These are phyloP conservation scores for Plasmopara muralis DNA, from an alignment of 352 stramenopile species.

Conservation along the genomic window DNA sequence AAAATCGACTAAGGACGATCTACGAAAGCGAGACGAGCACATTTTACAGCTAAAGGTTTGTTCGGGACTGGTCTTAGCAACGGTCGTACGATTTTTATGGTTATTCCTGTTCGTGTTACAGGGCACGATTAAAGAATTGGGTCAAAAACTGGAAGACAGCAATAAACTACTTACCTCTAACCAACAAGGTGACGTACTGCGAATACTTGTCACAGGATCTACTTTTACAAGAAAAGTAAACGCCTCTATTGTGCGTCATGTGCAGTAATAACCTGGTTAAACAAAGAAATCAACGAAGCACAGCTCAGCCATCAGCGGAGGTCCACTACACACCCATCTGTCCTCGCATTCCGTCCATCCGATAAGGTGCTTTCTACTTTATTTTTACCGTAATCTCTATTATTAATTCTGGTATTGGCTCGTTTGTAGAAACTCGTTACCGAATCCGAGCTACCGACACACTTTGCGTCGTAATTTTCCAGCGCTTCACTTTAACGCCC, in stretches of 20 bases:
- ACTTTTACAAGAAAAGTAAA: neutral
- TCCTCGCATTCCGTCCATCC: slow-evolving; percentile 57
- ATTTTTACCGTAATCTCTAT: neutral
- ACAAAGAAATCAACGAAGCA: slow-evolving; percentile 89
- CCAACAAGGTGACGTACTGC: slow-evolving; percentile 59
- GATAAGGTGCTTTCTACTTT: slow-evolving; percentile 26
- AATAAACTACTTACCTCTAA: slow-evolving; percentile 85
- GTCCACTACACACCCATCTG: slow-evolving; percentile 54
- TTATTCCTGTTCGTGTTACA: slow-evolving; percentile 12
- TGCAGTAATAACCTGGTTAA: slow-evolving; percentile 84
- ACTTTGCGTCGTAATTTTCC: too few species aligned
- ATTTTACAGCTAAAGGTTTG: slow-evolving; percentile 50
- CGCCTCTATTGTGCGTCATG: neutral
- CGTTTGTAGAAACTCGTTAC: too few species aligned
- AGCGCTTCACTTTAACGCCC: too few species aligned
- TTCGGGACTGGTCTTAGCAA: neutral
- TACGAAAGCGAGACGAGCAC: slow-evolving; percentile 65
- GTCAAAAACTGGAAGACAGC: slow-evolving; percentile 82
- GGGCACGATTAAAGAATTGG: slow-evolving; percentile 63
- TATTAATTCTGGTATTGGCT: neutral
- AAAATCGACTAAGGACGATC: slow-evolving; percentile 59
- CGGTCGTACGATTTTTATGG: slow-evolving; percentile 1
- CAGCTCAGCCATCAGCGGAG: slow-evolving; percentile 68
- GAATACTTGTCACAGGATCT: neutral
- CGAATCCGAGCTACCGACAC: too few species aligned